Conservation (phyloP, 805 yeast genomes). For the Kluyveromyces aestuarii region DNA sequence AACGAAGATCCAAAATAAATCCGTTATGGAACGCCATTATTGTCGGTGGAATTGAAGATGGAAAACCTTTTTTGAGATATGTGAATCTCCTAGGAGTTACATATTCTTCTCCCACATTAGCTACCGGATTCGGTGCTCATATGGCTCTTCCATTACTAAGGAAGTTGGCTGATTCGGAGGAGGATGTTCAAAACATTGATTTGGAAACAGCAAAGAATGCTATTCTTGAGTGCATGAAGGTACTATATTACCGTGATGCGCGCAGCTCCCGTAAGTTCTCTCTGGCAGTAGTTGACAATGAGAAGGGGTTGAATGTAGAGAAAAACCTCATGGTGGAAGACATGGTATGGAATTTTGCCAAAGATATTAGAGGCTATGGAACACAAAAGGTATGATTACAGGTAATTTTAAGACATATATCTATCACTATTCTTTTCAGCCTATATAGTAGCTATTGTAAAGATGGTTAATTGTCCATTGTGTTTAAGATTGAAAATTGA, state of each 20-base stretch:
- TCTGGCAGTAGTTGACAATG: conserved; percentile 63
- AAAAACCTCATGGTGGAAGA: conserved; percentile 58
- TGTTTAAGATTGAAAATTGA: not conserved
- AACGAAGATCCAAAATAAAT: conserved; percentile 85
- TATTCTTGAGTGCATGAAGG: conserved; percentile 85
- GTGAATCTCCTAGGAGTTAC: conserved; percentile 90
- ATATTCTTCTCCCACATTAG: conserved; percentile 77
- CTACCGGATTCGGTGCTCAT: conserved; percentile 95
- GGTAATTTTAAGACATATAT: not conserved
- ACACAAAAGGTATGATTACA: conserved; percentile 40
- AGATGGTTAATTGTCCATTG: not conserved
- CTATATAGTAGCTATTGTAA: not conserved
- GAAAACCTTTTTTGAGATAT: conserved; percentile 67
- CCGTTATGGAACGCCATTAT: conserved; percentile 93
- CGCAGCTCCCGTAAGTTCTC: conserved; percentile 83
- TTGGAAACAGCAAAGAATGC: conserved; percentile 70
- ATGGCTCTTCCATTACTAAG: conserved; percentile 89
- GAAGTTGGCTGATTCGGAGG: conserved; percentile 70
- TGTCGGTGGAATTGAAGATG: conserved; percentile 80
- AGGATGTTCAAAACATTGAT: conserved; percentile 57
- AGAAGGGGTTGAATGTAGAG: conserved; percentile 53
- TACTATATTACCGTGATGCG: conserved; percentile 91
- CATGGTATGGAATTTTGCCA: conserved; percentile 88
- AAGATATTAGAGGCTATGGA: conserved; percentile 85
- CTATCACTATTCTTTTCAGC: not conserved